Evolutionary conservation across 768 basidiomycete species (phyloP), one percentile per base, ranked within the genome.

Genomic region (Cyclocybe aegerita): DNA sequence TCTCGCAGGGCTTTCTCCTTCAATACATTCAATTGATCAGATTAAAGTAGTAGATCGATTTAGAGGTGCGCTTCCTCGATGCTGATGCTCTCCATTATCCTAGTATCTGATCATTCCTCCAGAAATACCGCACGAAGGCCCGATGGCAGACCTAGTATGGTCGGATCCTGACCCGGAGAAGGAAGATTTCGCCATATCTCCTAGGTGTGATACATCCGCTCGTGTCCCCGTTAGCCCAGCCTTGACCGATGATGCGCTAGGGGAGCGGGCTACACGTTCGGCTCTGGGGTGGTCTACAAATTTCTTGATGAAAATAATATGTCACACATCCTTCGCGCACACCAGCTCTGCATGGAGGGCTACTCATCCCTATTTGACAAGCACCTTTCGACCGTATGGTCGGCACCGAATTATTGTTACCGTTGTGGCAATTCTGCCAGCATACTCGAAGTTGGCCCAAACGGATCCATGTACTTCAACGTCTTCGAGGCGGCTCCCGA

Each of bases 61-160:
- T 75, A 82, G 96, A 81, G 93, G 93, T 93, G 58, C 52, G 70
- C 39, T 47, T 48, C 17, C 46, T 56, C 23, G 34, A 54, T 48
- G 55, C 57, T 40, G 37, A 60, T 43, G 48, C 55, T 48, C 54
- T 23, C 23, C 23, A 23, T 23, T 56, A 52, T 55, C 47, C 53
- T 46, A 46, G 32, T 55, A 45, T 52, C 42, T 51, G 50, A 60
- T 65, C 48, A 34, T 62, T 61, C 58, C 60, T 46, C 43, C 57
- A 94, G 97, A 99, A 76, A 98, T 99, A 51, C 97, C 97, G 38
- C 97, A 98, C 61, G 97, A 99, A 69, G 97, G 97, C 3, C 96
- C 97, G 23, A 98, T 99, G 94, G 96, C 96, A 9, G 97, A 99
- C 79, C 81, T 99, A 29, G 97, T 99, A 1, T 99, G 97, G 97